Evolutionary conservation across 129 eudicot genomes (phyloP).

Genomic region (Deinandra increscens): DNA sequence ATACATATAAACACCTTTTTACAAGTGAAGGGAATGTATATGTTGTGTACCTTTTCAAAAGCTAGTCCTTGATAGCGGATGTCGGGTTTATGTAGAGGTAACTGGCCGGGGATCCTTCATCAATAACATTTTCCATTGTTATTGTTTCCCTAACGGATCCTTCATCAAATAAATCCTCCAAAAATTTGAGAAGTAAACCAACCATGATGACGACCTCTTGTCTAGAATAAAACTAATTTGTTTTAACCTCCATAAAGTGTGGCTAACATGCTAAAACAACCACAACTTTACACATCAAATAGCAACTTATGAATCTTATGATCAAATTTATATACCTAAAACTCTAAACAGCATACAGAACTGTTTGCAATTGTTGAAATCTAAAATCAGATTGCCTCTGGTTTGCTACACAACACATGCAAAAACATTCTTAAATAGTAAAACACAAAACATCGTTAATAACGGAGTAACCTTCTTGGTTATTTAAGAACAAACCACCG

Average conservation of each 20-base stretch:
- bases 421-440: slow-evolving; percentile 1
- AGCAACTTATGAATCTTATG: slow-evolving; percentile 9
- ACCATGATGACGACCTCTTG: not conserved
- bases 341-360: slow-evolving; percentile 15
- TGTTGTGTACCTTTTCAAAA: no score
- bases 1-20: no score
- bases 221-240: not conserved
- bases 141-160: no score
- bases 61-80: no score
- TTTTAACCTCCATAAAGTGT: slow-evolving; percentile 8
- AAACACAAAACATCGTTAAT: slow-evolving; percentile 25
- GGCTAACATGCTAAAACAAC: slow-evolving; percentile 9
- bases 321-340: slow-evolving; percentile 2
- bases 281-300: slow-evolving; percentile 13
- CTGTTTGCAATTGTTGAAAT: slow-evolving; percentile 14
- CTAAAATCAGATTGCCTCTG: slow-evolving; percentile 8
- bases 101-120: no score
- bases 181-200: no score
- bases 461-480: no score
- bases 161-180: no score
- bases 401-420: slow-evolving; percentile 22
- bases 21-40: no score
- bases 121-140: no score
- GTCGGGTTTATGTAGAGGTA: no score
- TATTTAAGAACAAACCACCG: no score